Base-by-base conservation (phyloP, 495 filamentous ascomycete species). In the Aspergillus wentii region DNA sequence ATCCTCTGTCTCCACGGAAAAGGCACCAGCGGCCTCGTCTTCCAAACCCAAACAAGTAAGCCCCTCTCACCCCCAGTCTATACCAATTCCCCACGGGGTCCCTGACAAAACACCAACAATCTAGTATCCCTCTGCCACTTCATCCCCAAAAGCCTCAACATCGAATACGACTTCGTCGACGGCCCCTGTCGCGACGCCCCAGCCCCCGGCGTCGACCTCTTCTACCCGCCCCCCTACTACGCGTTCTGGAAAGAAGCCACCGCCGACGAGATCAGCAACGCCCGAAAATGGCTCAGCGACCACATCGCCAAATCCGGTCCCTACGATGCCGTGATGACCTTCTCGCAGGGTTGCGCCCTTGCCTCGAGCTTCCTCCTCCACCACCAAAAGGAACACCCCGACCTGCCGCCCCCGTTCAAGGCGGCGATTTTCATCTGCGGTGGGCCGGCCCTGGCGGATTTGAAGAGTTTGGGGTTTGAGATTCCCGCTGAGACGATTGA, bases 1-100 rank as follows among this genome's bases (percentile, higher is more conserved):
- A 52, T 84, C 36, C 72, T 85, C 28, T 78, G 77, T 41, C 75
- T 84, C 13, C 80, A 85, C 51, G 80, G 76, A 7, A 67, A 69
- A 41, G 79, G 78, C 20, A 82, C 79, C 20, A 81, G 75, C 46
- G 68, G 56, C 26, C 40, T 54, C 0, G 78, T 79, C 39, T 78
- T 83, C 52, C 65, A 71, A 40, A 71, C 76, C 3, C 77, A 83
- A 43, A 75, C 76, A 8, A 61, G 80, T 76, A 46, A 49, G 61
- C 52, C 44, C 8, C 43, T 39, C 26, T 30, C 14, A 16, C 9
- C 10, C 14, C 7, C 6, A 7, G 30, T 13, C 18, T 26, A 25
- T 19, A 11, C n/a, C n/a, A n/a, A n/a, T n/a, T n/a, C n/a, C n/a
- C n/a, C n/a, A n/a, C n/a, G n/a, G n/a, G n/a, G n/a, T 4, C 2